A percentile compares a stretch with the other conserved stretches of the same genome.
phyloP scores from a whole-genome alignment of 2,329 filamentous ascomycete genomes.

The Fusarium sp. region DNA sequence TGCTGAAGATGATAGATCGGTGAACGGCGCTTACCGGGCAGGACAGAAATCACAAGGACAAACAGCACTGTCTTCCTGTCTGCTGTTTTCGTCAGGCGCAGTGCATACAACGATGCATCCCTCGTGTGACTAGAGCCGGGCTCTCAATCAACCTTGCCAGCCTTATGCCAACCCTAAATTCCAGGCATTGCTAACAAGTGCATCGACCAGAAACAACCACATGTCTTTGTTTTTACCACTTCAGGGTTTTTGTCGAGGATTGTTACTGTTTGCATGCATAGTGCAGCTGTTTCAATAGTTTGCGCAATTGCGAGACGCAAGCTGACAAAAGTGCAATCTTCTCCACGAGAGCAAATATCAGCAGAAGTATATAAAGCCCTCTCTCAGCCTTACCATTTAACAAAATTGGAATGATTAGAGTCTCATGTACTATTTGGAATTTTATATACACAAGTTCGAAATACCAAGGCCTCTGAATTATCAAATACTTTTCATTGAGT shows the following conservation, averaged over 20 bases:
- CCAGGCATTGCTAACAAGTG: neutral
- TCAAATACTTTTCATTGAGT: neutral
- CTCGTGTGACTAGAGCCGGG: slow-evolving; percentile 1
- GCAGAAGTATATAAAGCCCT: neutral
- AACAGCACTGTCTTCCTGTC: neutral
- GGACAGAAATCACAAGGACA: slow-evolving; percentile 1
- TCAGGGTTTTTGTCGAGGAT: neutral
- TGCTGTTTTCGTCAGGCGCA: neutral
- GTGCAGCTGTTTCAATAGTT: neutral
- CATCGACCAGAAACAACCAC: neutral
- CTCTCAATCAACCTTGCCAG: slow-evolving; percentile 5
- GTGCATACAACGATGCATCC: neutral
- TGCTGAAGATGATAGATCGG: neutral
- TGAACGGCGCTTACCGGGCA: neutral
- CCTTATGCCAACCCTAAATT: neutral
- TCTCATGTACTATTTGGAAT: neutral
- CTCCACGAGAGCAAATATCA: too few relatives aligned
- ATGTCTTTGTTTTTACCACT: neutral
- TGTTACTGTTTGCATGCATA: neutral
- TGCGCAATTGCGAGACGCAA: slow-evolving; percentile 4
- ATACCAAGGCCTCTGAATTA: neutral
- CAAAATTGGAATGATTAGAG: neutral
- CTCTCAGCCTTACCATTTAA: neutral
- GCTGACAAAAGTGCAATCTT: neutral
- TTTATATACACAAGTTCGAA: neutral